phyloP scores from a whole-genome alignment of 805 yeast genomes.

The Candida bentonensis region DNA sequence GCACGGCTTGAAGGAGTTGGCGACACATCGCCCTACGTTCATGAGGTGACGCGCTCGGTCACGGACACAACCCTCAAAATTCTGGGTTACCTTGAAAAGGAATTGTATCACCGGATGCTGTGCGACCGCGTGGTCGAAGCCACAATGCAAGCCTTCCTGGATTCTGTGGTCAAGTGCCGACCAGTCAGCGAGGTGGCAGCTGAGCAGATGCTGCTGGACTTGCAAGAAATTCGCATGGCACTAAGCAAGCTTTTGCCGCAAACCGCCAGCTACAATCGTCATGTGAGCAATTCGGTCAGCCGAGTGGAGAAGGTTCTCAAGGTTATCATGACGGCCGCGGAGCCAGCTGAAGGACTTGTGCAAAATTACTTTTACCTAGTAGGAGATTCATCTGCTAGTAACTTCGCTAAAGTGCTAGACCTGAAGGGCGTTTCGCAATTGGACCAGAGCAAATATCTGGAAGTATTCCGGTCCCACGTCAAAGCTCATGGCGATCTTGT shows the following conservation, averaged over 20 bases:
- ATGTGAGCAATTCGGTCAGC: conserved; percentile 28
- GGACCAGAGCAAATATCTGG: conserved; percentile 26
- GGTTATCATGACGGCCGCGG: conserved; percentile 45
- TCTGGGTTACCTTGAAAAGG: conserved; percentile 37
- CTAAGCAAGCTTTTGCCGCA: conserved; percentile 23
- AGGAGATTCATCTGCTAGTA: conserved; percentile 47
- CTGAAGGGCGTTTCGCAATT: conserved; percentile 41
- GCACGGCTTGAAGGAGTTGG: conserved; percentile 43
- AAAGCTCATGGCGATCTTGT: conserved; percentile 22
- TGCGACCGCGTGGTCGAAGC: conserved; percentile 65
- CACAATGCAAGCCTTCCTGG: conserved; percentile 39
- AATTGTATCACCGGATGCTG: conserved; percentile 54
- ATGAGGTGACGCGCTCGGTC: conserved; percentile 35
- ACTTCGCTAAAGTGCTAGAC: conserved; percentile 50
- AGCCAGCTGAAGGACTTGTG: conserved; percentile 54
- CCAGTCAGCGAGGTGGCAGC: conserved; percentile 60
- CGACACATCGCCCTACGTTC: conserved; percentile 59
- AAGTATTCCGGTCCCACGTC: conserved; percentile 26
- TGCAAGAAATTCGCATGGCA: conserved; percentile 45
- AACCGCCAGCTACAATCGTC: conserved; percentile 23
- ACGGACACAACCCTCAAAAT: conserved; percentile 31
- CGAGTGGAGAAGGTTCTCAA: conserved; percentile 52
- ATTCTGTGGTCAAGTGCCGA: conserved; percentile 43
- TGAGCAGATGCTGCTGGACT: conserved; percentile 70
- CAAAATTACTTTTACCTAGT: conserved; percentile 51